Evolutionary conservation across 106 monocot species (phyloP).

Genomic region (Agapanthus africanus): DNA sequence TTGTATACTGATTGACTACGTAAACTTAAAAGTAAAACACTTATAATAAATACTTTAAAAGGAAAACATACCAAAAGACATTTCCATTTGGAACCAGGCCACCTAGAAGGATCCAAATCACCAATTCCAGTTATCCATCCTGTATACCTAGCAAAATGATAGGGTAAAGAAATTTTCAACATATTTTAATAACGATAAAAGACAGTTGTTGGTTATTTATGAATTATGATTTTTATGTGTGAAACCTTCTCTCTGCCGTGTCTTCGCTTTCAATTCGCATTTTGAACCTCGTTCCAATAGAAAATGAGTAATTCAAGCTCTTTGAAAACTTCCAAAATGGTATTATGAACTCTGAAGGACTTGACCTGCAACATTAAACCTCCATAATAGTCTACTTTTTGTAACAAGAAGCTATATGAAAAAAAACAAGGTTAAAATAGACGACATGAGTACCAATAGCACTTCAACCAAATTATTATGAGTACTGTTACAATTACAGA

Average conservation of each 20-base stretch:
- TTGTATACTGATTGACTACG: too few relatives aligned
- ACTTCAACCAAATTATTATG: too few relatives aligned
- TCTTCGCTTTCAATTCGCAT: conserved; percentile 71
- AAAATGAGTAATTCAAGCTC: conserved; percentile 52
- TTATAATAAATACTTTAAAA: too few relatives aligned
- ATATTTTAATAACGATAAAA: not conserved
- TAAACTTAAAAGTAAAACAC: too few relatives aligned
- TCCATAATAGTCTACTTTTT: too few relatives aligned
- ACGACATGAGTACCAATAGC: too few relatives aligned
- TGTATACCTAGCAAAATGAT: conserved; percentile 38
- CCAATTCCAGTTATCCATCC: conserved; percentile 56
- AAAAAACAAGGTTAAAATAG: not conserved
- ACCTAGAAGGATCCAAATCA: conserved; percentile 61
- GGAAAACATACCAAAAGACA: conserved; percentile 51
- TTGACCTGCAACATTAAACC: conserved; percentile 23
- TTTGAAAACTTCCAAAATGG: conserved; percentile 53
- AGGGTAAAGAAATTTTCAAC: not conserved
- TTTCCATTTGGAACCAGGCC: conserved; percentile 90
- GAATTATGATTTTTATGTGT: too few relatives aligned
- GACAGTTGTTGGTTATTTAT: not conserved
- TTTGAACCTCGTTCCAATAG: conserved; percentile 59
- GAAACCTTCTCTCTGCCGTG: conserved; percentile 77
- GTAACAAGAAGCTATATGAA: too few relatives aligned
- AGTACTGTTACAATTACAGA: too few relatives aligned
- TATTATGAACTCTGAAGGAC: conserved; percentile 54